Evolutionary conservation across 352 stramenopile genomes (phyloP).

Genomic region (Pythium brachiatum): DNA sequence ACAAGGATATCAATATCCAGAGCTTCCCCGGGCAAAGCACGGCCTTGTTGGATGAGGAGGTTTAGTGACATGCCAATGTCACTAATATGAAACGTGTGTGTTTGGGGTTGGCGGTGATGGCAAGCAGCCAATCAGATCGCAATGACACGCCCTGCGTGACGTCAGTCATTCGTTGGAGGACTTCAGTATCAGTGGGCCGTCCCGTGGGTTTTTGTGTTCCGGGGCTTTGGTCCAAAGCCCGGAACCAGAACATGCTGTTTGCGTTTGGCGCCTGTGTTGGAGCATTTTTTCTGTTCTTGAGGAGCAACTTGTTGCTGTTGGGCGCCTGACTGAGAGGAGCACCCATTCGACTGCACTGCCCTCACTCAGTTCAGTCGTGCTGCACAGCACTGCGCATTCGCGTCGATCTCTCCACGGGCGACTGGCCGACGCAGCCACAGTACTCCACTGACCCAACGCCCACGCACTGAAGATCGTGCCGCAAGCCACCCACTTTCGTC

Average conservation of each 20-base stretch:
- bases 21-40: no score
- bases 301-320: slow-evolving; percentile 10
- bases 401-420: not conserved
- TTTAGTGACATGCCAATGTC: slow-evolving; percentile 12
- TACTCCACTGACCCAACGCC: no score
- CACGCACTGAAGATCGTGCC: not conserved
- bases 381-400: not conserved
- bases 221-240: no score
- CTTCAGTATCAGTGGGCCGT: not conserved
- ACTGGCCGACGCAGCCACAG: not conserved
- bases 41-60: not conserved
- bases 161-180: slow-evolving; percentile 15
- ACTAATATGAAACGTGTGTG: not conserved
- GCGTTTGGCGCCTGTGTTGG: slow-evolving; percentile 7
- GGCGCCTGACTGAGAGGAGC: not conserved
- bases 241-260: slow-evolving; percentile 24
- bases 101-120: not conserved
- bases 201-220: not conserved
- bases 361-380: not conserved
- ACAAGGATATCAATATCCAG: no score
- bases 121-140: slow-evolving; percentile 25
- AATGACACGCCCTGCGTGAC: slow-evolving; percentile 28
- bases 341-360: not conserved
- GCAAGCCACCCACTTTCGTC: not conserved
- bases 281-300: slow-evolving; percentile 23